Evolutionary conservation across 257 asterid genomes (phyloP), one percentile per base, ranked within the genome.

Genomic region (Apocynum venetum): DNA sequence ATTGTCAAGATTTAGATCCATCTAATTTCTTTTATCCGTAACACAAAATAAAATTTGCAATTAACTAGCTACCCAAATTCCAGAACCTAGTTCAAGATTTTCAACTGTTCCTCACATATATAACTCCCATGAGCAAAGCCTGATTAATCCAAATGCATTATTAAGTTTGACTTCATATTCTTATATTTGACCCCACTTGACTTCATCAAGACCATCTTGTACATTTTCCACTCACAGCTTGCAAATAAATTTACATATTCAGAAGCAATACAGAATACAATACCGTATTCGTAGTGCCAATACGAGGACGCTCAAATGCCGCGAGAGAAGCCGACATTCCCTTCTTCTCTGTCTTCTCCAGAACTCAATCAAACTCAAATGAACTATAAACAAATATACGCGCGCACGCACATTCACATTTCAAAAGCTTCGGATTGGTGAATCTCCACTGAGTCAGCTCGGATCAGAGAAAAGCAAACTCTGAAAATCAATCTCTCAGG

Each of bases 271-370:
- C 38, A 47, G 5, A 8, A 60, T 79, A 65, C 20, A 73, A 77
- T 88, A 93, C 99, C 96, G 97, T 86, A 81, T 95, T 95, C 0
- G 98, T 85, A 83, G 90, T 85, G 71, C 96, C 97, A 61, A 90
- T 85, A 52, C 98, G 97, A 81, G 99, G 97, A 43, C 97, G 97
- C 75, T 91, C 97, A 79, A 90, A 88, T 79, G 96, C 89, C 79
- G 98, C 89, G 55, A 88, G 82, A 80, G 98, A 67, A 79, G 96
- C 95, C 82, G 97, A 87, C 98, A 93, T 93, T 87, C 84, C 77
- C 76, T 55, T 46, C 79, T 19, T 13, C 74, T 55, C 6, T 51
- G 49, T 31, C 63, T 20, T 8, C 48, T 25, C 6, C 52, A 49
- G 19, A 31, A 59, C 76, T 60, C 66, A 49, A 63, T 40, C 9